Conservation (phyloP, 1,284 basidiomycete genomes). For the Ceratobasidium sp. region DNA sequence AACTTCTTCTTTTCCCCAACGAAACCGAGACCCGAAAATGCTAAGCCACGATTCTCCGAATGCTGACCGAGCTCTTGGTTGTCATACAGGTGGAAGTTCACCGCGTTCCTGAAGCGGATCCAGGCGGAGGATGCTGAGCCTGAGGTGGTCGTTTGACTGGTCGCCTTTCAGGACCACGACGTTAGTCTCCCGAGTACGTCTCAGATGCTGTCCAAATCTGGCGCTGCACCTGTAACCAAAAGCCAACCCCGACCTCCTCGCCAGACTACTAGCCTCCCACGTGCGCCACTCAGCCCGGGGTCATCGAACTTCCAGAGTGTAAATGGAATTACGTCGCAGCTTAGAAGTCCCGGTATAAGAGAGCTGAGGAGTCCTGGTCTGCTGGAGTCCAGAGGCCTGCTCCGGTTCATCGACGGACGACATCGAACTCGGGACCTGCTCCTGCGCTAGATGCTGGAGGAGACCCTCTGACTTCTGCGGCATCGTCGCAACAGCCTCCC, state of each 20-base stretch:
- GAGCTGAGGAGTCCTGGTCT: not conserved
- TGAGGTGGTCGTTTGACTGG: conserved; percentile 43
- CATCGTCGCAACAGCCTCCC: no score
- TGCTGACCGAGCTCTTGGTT: no score
- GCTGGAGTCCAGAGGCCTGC: not conserved
- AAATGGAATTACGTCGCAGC: no score
- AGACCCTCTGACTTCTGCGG: not conserved
- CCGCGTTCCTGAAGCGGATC: conserved; percentile 39
- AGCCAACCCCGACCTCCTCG: no score
- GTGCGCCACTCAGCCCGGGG: conserved; percentile 5
- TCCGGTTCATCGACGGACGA: conserved; percentile 8
- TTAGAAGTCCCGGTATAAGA: not conserved
- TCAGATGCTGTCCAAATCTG: conserved; percentile 7
- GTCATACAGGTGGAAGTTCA: conserved; percentile 44
- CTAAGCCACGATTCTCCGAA: no score
- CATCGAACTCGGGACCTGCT: not conserved
- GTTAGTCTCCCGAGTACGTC: conserved; percentile 37
- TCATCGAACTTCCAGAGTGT: conserved; percentile 21
- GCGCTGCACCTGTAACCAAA: not conserved
- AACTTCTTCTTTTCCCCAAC: no score
- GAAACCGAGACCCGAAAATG: no score
- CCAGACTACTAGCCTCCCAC: no score
- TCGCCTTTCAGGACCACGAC: conserved; percentile 44
- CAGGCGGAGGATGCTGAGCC: conserved; percentile 43
- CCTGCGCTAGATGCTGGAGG: not conserved